phyloP scores from a whole-genome alignment of 163 green algal species.

The Trebouxia gelatinosa region DNA sequence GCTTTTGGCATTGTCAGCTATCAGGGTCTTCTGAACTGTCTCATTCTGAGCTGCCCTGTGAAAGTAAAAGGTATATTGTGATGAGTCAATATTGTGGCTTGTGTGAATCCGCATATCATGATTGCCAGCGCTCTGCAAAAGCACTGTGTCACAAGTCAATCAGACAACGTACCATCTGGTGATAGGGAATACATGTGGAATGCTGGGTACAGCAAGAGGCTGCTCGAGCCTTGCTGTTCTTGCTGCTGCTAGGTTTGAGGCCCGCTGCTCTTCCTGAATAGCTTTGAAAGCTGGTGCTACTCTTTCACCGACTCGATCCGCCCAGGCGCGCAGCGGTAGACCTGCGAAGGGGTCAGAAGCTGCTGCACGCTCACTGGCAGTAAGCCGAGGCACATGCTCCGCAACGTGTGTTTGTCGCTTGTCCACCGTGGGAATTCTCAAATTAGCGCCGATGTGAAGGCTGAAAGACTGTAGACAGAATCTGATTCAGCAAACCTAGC shows the following conservation, averaged over 20 bases:
- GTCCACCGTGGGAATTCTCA: slow-evolving; percentile 44
- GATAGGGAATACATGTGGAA: slow-evolving; percentile 56
- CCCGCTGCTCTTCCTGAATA: slow-evolving; percentile 33
- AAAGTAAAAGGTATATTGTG: not conserved
- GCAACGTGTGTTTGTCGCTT: slow-evolving; percentile 22
- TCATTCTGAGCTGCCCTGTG: slow-evolving; percentile 44
- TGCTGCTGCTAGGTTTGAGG: slow-evolving; percentile 20
- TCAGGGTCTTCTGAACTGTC: slow-evolving; percentile 48
- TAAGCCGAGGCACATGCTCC: not conserved
- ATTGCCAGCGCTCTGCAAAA: not conserved
- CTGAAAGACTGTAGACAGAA: slow-evolving; percentile 52
- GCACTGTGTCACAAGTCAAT: not conserved
- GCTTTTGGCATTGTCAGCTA: slow-evolving; percentile 45
- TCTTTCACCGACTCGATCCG: slow-evolving; percentile 47
- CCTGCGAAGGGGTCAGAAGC: slow-evolving; percentile 53
- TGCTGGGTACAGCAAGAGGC: slow-evolving; percentile 30
- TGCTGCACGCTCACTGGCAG: not conserved
- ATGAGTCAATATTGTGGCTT: not conserved
- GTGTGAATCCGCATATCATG: not conserved
- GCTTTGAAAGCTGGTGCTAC: slow-evolving; percentile 43
- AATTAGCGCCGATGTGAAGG: slow-evolving; percentile 51
- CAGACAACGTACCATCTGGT: slow-evolving; percentile 41
- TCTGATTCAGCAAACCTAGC: no score
- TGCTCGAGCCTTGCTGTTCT: slow-evolving; percentile 1
- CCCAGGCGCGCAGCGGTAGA: slow-evolving; percentile 46